A percentile compares a stretch with the other conserved stretches of the same genome.
phyloP scores from a whole-genome alignment of 208 protist genomes.

The Tritrichomonas musculus region DNA sequence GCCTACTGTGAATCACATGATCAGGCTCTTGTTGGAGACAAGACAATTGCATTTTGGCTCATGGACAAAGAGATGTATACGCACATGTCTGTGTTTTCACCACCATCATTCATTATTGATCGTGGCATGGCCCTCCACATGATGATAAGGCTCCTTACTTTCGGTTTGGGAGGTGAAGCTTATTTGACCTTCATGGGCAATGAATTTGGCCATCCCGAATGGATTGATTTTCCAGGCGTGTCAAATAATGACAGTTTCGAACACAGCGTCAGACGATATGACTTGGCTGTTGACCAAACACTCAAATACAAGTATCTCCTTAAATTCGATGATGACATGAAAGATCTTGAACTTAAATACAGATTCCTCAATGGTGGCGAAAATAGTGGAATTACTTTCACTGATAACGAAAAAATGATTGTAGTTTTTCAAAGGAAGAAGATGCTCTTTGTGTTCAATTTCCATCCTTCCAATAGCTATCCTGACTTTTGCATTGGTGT shows the following conservation, averaged over 20 bases:
- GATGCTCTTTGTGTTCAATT: constrained; percentile 36
- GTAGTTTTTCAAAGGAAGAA: constrained; percentile 29
- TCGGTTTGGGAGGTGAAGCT: constrained; percentile 60
- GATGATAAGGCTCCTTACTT: constrained; percentile 66
- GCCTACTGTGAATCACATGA: constrained; percentile 76
- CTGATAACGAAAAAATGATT: not conserved
- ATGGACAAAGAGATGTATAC: constrained; percentile 72
- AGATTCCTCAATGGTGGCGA: not conserved
- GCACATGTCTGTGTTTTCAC: not conserved
- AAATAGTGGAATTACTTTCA: not conserved
- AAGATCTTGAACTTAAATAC: constrained; percentile 44
- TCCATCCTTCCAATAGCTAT: not conserved
- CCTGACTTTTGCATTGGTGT: not conserved
- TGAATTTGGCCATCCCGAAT: constrained; percentile 84
- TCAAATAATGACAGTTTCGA: constrained; percentile 66
- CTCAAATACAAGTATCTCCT: constrained; percentile 63
- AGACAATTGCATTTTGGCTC: constrained; percentile 77
- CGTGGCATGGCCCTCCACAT: constrained; percentile 65
- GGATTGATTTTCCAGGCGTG: constrained; percentile 76
- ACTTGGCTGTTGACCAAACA: constrained; percentile 57
- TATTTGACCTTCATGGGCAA: constrained; percentile 72
- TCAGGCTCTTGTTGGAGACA: constrained; percentile 80
- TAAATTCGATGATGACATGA: constrained; percentile 65
- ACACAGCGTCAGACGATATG: constrained; percentile 66
- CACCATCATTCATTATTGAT: constrained; percentile 50